Conservation (phyloP, 495 filamentous ascomycete genomes). For the Zalerion maritima region DNA sequence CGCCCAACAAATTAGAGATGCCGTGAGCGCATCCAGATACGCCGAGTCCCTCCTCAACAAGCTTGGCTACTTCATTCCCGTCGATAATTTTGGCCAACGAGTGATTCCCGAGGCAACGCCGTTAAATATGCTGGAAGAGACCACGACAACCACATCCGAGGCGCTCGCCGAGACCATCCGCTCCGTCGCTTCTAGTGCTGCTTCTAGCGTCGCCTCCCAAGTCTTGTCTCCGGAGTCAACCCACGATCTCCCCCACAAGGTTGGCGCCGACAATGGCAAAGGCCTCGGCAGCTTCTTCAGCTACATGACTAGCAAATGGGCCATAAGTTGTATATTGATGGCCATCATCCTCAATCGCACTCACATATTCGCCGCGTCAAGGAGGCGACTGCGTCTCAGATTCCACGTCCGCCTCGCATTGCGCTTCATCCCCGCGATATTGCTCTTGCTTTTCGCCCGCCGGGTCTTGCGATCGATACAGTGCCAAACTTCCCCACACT, state of each 20-base stretch:
- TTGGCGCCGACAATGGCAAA: too few relatives aligned
- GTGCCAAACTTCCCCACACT: constrained; percentile 79
- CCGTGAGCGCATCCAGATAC: constrained; percentile 27
- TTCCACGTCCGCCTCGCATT: constrained; percentile 60
- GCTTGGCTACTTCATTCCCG: constrained; percentile 42
- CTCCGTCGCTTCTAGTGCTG: constrained; percentile 14
- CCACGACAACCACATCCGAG: constrained; percentile 17
- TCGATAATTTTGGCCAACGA: constrained; percentile 47
- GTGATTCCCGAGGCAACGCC: constrained; percentile 44
- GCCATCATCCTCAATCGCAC: constrained; percentile 83
- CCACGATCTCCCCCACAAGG: too few relatives aligned
- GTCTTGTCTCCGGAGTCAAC: too few relatives aligned
- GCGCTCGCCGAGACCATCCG: constrained; percentile 19
- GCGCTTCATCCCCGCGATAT: constrained; percentile 58
- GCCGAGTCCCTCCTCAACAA: constrained; percentile 38
- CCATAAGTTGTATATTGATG: constrained; percentile 68
- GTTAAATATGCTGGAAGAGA: constrained; percentile 19
- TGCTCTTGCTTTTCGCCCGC: constrained; percentile 55
- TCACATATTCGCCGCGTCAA: constrained; percentile 78
- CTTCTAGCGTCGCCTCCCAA: too few relatives aligned
- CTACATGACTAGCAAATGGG: constrained; percentile 90
- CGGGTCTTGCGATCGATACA: constrained; percentile 69
- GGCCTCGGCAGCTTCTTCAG: constrained; percentile 76
- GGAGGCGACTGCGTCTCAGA: constrained; percentile 54
- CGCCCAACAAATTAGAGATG: constrained; percentile 21